phyloP scores from a whole-genome alignment of 805 yeast species.

The Yarrowia porcina region DNA sequence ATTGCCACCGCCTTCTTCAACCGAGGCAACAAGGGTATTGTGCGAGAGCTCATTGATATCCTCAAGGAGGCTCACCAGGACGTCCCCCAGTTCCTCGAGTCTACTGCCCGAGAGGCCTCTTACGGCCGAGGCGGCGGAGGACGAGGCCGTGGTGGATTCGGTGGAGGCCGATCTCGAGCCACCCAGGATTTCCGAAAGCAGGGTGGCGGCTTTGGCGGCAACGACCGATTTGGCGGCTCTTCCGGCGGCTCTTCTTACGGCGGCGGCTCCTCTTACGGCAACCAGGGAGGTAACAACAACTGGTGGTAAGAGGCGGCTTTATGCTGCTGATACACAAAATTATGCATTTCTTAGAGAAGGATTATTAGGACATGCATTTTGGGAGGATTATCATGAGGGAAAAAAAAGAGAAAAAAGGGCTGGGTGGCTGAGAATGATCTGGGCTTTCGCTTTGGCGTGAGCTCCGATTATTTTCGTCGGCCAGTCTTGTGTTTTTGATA shows the following conservation, averaged over 20 bases:
- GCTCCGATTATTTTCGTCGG: neutral
- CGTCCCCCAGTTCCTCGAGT: constrained; percentile 82
- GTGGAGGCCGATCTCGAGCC: constrained; percentile 39
- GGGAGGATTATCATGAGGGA: constrained; percentile 2
- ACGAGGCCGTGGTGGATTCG: constrained; percentile 46
- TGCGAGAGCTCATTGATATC: constrained; percentile 80
- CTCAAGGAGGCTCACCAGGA: constrained; percentile 97
- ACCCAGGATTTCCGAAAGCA: constrained; percentile 54
- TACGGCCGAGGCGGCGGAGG: constrained; percentile 55
- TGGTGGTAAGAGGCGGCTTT: constrained; percentile 24
- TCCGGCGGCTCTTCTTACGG: constrained; percentile 30
- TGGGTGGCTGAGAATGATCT: neutral
- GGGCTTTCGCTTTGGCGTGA: neutral
- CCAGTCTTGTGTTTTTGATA: neutral
- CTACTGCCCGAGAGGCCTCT: constrained; percentile 72
- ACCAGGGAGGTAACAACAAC: constrained; percentile 29
- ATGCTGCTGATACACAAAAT: neutral
- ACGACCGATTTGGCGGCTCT: constrained; percentile 30
- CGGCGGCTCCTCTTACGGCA: constrained; percentile 27
- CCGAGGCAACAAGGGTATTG: constrained; percentile 88
- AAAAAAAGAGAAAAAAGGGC: neutral
- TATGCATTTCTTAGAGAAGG: constrained; percentile 14
- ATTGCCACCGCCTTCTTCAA: constrained; percentile 97
- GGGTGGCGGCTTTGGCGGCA: constrained; percentile 37
- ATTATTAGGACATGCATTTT: constrained; percentile 12